Evolutionary conservation across 352 stramenopile species (phyloP).

Genomic region (Pythium monospermum): DNA sequence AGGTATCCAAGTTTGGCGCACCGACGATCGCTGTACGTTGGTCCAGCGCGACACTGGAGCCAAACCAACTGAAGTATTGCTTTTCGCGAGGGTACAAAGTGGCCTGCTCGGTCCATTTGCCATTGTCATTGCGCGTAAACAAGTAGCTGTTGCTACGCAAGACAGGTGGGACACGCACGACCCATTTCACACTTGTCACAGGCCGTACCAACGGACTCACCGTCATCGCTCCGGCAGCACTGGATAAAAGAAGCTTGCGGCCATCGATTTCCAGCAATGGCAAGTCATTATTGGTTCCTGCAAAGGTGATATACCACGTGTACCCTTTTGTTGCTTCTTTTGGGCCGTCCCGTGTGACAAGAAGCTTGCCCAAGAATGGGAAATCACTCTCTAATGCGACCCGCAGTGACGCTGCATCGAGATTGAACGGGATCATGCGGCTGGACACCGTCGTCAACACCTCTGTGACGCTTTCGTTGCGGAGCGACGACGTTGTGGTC

Average conservation of each 20-base stretch:
- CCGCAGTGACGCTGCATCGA: constrained; percentile 35
- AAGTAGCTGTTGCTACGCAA: constrained; percentile 61
- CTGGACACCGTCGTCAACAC: constrained; percentile 29
- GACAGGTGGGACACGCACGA: constrained; percentile 46
- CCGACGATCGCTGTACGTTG: constrained; percentile 86
- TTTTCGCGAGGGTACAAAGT: constrained; percentile 89
- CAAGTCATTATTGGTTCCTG: constrained; percentile 42
- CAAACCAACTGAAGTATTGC: constrained; percentile 89
- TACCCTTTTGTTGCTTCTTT: constrained; percentile 43
- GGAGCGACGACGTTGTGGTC: constrained; percentile 11
- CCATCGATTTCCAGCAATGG: constrained; percentile 52
- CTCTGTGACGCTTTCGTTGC: constrained; percentile 12
- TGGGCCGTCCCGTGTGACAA: constrained; percentile 60
- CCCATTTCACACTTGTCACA: constrained; percentile 30
- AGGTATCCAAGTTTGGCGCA: constrained; percentile 90
- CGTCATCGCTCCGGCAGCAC: constrained; percentile 8
- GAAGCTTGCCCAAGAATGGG: constrained; percentile 48
- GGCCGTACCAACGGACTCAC: background rate
- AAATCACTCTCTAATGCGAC: constrained; percentile 67
- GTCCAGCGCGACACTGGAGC: constrained; percentile 73
- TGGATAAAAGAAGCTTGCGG: constrained; percentile 14
- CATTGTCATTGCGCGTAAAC: constrained; percentile 46
- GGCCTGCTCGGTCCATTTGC: constrained; percentile 87
- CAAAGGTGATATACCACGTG: constrained; percentile 85
- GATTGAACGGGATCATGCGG: constrained; percentile 46